Conservation (phyloP, 169 alveolate genomes). For the Cryptosporidium xiaoi region DNA sequence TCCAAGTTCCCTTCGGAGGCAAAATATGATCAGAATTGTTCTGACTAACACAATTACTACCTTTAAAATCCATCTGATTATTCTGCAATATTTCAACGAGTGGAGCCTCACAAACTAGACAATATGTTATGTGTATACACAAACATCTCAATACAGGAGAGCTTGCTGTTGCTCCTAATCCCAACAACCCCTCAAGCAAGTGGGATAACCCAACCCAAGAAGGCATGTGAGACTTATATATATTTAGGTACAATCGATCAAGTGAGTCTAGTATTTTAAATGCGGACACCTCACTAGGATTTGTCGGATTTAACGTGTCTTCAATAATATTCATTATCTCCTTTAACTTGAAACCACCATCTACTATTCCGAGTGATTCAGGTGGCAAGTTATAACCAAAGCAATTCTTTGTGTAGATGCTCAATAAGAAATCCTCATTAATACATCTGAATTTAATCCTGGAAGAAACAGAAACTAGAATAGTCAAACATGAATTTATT, state of each 20-base stretch:
- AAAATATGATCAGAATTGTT: background rate
- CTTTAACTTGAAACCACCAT: conserved; percentile 39
- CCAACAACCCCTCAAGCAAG: conserved; percentile 60
- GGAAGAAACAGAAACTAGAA: conserved; percentile 61
- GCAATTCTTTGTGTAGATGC: background rate
- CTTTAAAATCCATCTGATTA: background rate
- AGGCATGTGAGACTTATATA: conserved; percentile 72
- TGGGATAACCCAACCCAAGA: conserved; percentile 70
- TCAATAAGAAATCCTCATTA: conserved; percentile 5
- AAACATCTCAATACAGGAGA: conserved; percentile 47
- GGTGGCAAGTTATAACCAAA: background rate
- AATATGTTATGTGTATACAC: conserved; percentile 54
- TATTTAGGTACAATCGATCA: conserved; percentile 34
- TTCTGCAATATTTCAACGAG: conserved; percentile 37
- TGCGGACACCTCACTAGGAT: conserved; percentile 34
- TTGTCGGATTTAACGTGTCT: conserved; percentile 23
- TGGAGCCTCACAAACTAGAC: conserved; percentile 58
- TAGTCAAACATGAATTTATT: conserved; percentile 55
- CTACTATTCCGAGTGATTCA: conserved; percentile 23
- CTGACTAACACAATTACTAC: background rate
- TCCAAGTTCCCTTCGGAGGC: conserved; percentile 71
- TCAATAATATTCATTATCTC: conserved; percentile 61
- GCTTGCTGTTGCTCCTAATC: conserved; percentile 68
- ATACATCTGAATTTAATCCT: conserved; percentile 46
- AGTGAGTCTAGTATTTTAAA: conserved; percentile 37